Evolutionary conservation across 768 basidiomycete species (phyloP), one percentile per base, ranked within the genome.

Genomic region (Mycena galopus): DNA sequence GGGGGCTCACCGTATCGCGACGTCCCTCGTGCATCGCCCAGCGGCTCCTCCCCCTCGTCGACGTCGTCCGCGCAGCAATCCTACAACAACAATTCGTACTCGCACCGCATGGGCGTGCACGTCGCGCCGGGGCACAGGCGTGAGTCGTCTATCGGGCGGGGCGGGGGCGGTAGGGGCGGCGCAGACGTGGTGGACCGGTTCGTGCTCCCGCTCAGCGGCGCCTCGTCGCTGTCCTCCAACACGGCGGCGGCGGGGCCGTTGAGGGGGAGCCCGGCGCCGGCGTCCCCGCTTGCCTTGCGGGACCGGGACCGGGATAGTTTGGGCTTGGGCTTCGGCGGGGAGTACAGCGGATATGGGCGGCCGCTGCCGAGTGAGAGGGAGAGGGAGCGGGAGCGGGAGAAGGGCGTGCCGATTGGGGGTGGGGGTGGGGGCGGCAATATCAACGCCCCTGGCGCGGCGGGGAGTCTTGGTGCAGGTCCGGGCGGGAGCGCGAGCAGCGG

Each of bases 81-180:
- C n/a, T n/a, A n/a, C n/a, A n/a, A n/a, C n/a, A n/a, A n/a, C n/a
- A n/a, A n/a, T n/a, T n/a, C n/a, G n/a, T n/a, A n/a, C n/a, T n/a
- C n/a, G n/a, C n/a, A 70, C 33, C 59, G 69, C 16, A 74, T 74
- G 73, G 73, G 73, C 32, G 73, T 73, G 67, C 67, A 69, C 61
- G 62, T 73, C 23, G 39, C 58, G 53, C 42, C 56, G 33, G 73
- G 73, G 35, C 44, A 37, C 23, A 19, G 58, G 32, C 59, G 73
- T 2, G 58, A 70, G 9, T 53, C 51, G n/a, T 14, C 29, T 19
- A 17, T 12, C 29, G 55, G 55, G 5, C 23, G 55, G 55, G 17
- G 47, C 4, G 19, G 47, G 12, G 32, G 58, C 12, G 53, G 7
- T 44, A 42, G 25, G 55, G 29, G 53, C 8, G 56, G 32, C 17